Evolutionary conservation across 2,329 filamentous ascomycete species (phyloP).

Genomic region (Madurella mycetomatis): DNA sequence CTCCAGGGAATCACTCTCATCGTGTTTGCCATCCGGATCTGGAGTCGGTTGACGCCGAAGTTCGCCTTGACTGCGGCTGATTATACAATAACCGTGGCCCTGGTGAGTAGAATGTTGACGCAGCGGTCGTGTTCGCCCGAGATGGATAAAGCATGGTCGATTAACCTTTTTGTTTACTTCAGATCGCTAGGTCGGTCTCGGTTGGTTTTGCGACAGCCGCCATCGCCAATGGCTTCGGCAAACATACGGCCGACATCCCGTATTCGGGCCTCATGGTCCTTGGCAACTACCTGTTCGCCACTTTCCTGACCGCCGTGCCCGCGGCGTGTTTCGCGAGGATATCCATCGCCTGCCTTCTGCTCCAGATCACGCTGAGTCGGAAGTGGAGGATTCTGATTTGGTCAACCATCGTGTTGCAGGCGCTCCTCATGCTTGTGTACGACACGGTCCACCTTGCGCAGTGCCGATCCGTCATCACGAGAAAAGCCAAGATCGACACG

Average conservation of each 20-base stretch:
- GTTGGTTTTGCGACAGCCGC: background rate
- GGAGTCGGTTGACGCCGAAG: background rate
- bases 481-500: background rate
- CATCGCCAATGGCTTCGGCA: background rate
- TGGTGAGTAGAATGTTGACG: background rate
- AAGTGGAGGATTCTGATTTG: constrained; percentile 6
- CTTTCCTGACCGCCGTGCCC: background rate
- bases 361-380: background rate
- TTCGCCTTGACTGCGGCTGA: background rate
- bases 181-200: background rate
- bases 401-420: constrained; percentile 1
- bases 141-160: too few relatives aligned
- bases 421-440: background rate
- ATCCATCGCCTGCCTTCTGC: constrained; percentile 9
- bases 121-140: too few relatives aligned
- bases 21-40: background rate
- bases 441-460: constrained; percentile 3
- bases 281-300: background rate
- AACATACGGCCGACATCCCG: background rate
- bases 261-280: background rate
- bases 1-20: background rate
- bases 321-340: constrained; percentile 7
- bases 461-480: background rate
- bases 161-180: background rate
- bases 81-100: background rate